phyloP scores from a whole-genome alignment of 495 filamentous ascomycete species.

The Parmelia sp. region DNA sequence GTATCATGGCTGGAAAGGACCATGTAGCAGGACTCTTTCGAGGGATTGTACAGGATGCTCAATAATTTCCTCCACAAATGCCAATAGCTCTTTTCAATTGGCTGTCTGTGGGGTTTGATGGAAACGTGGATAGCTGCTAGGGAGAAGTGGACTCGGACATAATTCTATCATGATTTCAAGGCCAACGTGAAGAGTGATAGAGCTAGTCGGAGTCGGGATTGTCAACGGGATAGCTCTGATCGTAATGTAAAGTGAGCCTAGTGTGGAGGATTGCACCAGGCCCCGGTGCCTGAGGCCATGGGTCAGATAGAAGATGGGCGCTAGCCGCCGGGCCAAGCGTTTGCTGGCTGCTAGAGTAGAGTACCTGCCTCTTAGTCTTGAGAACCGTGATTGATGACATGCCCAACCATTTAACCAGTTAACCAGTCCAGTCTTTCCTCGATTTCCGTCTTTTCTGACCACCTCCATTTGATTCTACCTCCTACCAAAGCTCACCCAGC shows the following conservation, averaged over 20 bases:
- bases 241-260: neutral
- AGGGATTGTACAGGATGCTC: neutral
- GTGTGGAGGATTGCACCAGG: neutral
- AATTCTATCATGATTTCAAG: neutral
- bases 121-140: neutral
- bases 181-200: neutral
- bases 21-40: neutral
- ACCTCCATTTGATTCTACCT: neutral
- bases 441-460: neutral
- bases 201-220: neutral
- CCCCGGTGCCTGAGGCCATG: no score
- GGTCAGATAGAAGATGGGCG: neutral
- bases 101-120: neutral
- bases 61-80: neutral
- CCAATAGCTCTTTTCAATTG: neutral
- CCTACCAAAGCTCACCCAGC: conserved; percentile 1
- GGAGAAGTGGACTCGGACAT: neutral
- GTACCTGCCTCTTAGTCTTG: neutral
- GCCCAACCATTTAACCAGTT: no score
- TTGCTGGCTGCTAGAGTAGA: neutral
- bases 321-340: conserved; percentile 4
- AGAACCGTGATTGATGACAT: conserved; percentile 4
- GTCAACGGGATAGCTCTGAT: neutral
- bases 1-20: conserved; percentile 13
- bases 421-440: neutral